Percentiles rank a stretch among this genome's conserved stretches.
These are phyloP conservation scores for Phytophthora cactorum DNA, from an alignment of 352 stramenopile species.

Conservation along the genomic window DNA sequence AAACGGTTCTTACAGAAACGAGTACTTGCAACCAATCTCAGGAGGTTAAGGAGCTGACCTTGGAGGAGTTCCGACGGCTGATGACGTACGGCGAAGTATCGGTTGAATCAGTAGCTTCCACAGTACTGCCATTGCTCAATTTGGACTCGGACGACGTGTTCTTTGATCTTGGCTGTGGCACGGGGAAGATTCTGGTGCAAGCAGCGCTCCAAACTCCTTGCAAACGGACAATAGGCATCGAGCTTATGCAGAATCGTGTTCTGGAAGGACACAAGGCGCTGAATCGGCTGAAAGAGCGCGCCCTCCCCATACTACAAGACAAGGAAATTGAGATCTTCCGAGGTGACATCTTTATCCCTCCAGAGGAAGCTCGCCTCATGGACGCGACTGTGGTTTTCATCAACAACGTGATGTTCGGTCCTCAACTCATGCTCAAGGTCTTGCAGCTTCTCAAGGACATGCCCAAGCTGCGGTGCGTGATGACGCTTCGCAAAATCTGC, in stretches of 20 bases:
- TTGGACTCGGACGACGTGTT: constrained; percentile 77
- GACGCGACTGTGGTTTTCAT: constrained; percentile 88
- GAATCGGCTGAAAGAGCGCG: constrained; percentile 47
- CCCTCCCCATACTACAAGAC: constrained; percentile 43
- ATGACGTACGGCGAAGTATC: constrained; percentile 88
- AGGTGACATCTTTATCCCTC: constrained; percentile 76
- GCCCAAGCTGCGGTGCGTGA: constrained; percentile 64
- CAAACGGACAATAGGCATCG: constrained; percentile 70
- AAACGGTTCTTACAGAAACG: constrained; percentile 72
- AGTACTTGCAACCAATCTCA: constrained; percentile 61
- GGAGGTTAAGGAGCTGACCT: constrained; percentile 71
- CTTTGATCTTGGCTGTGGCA: constrained; percentile 85
- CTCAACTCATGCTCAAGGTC: constrained; percentile 77
- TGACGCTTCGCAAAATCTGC: constrained; percentile 84
- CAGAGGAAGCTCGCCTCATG: constrained; percentile 55
- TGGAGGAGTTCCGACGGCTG: constrained; percentile 71
- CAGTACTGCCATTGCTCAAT: constrained; percentile 70
- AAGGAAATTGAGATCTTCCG: constrained; percentile 75
- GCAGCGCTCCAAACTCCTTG: constrained; percentile 75
- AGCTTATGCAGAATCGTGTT: constrained; percentile 88
- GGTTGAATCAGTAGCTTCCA: constrained; percentile 64
- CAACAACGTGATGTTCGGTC: constrained; percentile 88
- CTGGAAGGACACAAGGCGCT: constrained; percentile 62
- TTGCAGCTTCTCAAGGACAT: constrained; percentile 68
- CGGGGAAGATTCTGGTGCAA: constrained; percentile 83